Percentiles rank a stretch among this genome's conserved stretches.
Evolutionary conservation across 2,329 filamentous ascomycete species (phyloP).

Genomic region (Pyrenochaeta sp.): DNA sequence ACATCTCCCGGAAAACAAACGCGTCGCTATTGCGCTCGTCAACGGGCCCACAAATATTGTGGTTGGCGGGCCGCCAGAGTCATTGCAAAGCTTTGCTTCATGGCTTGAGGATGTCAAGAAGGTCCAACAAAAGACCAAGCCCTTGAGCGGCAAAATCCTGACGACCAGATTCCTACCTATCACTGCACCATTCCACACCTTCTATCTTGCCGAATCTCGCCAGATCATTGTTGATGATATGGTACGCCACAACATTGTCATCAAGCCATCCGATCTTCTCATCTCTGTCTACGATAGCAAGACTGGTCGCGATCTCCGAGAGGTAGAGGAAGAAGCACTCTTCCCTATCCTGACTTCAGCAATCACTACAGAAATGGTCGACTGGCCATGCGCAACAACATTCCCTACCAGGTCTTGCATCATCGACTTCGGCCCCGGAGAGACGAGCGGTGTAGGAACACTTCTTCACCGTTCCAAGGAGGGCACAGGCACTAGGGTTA

Average conservation of each 20-base stretch:
- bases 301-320: conserved; percentile 82
- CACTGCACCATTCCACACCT: conserved; percentile 97
- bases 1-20: conserved; percentile 88
- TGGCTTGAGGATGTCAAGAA: conserved; percentile 97
- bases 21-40: conserved; percentile 93
- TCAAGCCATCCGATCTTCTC: conserved; percentile 72
- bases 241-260: conserved; percentile 78
- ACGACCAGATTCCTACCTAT: conserved; percentile 97
- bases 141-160: conserved; percentile 95
- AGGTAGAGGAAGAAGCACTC: conserved; percentile 73
- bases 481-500: conserved; percentile 94
- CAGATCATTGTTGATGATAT: conserved; percentile 86
- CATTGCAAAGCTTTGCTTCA: conserved; percentile 92
- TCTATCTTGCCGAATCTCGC: conserved; percentile 86
- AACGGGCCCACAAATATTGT: conserved; percentile 98
- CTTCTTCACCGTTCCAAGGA: conserved; percentile 99
- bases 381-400: conserved; percentile 94
- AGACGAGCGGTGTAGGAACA: conserved; percentile 93
- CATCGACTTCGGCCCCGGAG: conserved; percentile 94
- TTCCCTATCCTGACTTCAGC: conserved; percentile 87
- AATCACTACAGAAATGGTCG: conserved; percentile 91
- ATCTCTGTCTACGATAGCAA: conserved; percentile 85
- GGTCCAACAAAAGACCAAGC: conserved; percentile 91
- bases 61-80: conserved; percentile 93
- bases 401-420: conserved; percentile 94